Evolutionary conservation across 2,329 filamentous ascomycete species (phyloP), one percentile per base, ranked within the genome.

Genomic region (Curvularia eragrostidis): DNA sequence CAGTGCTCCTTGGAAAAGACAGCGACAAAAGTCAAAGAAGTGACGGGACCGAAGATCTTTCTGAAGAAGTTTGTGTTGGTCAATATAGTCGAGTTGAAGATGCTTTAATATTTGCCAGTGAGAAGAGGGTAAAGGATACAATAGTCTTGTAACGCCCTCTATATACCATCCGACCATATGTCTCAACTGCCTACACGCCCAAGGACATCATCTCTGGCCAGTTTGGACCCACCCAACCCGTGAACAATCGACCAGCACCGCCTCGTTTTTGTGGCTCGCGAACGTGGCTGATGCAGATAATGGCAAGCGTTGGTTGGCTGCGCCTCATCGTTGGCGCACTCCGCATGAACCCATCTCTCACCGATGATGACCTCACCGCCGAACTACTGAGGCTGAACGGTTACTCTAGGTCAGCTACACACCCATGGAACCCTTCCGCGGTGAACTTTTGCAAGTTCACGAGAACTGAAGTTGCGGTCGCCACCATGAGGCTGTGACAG

Each of bases 401-500:
- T 50, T 3, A 30, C 24, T 23, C 38, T 28, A 42, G 12, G 26
- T 12, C n/a, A 54, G 44, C 42, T 49, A n/a, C 38, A 21, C 44
- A 28, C 52, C 54, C 28, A 41, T 64, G 54, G 54, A 39, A 56
- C 44, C 43, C 48, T 47, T 47, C 56, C 43, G 54, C 41, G 48
- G 58, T 60, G 39, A 30, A 34, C 32, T 49, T 18, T 18, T 51
- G 48, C 34, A 46, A 41, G 51, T 55, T 62, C 59, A 64, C 58
- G 55, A 56, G 32, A 64, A 59, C 64, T 68, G 57, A 61, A 50
- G 30, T 28, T 36, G 46, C 36, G 41, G 60, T 61, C 36, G 61
- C 60, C 62, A 61, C 66, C 21, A 38, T 30, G 51, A 63, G 64
- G 64, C 62, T 62, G 54, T 64, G 62, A 62, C 36, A 51, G 28